Evolutionary conservation across 2,329 filamentous ascomycete species (phyloP).

Genomic region (Fusarium sp.): DNA sequence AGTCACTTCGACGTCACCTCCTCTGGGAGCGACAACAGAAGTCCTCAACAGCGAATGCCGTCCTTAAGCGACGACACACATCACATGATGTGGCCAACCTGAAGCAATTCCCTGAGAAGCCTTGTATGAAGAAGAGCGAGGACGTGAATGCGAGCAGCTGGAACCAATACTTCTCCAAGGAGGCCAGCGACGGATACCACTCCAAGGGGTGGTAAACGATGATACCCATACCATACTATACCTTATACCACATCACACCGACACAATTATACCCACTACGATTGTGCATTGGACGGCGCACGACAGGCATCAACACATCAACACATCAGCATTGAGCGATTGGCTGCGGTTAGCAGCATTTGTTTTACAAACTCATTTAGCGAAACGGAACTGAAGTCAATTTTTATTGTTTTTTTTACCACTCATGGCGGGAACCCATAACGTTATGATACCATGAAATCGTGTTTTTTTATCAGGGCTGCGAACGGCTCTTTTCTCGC

Average conservation of each 20-base stretch:
- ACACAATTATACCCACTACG: constrained; percentile 40
- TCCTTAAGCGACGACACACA: constrained; percentile 89
- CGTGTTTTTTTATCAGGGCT: constrained; percentile 38
- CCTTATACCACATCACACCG: constrained; percentile 15
- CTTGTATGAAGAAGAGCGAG: constrained; percentile 68
- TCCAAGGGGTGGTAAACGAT: constrained; percentile 56
- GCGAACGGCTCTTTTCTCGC: constrained; percentile 29
- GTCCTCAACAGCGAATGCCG: constrained; percentile 86
- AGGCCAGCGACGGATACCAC: constrained; percentile 66
- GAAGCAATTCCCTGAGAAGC: constrained; percentile 79
- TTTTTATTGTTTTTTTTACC: constrained; percentile 30
- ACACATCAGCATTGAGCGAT: constrained; percentile 46
- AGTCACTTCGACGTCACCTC: constrained; percentile 89
- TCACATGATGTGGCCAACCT: constrained; percentile 91
- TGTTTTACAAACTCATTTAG: constrained; percentile 37
- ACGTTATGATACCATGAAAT: constrained; percentile 49
- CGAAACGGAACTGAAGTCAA: constrained; percentile 28
- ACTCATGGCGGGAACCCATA: constrained; percentile 41
- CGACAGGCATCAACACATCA: constrained; percentile 45
- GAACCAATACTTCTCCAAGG: constrained; percentile 88
- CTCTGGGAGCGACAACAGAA: constrained; percentile 97
- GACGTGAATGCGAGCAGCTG: constrained; percentile 77
- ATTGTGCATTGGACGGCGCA: constrained; percentile 48
- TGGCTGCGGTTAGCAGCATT: constrained; percentile 42
- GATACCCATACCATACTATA: constrained; percentile 30